A percentile compares a stretch with the other conserved stretches of the same genome.
Evolutionary conservation across 495 filamentous ascomycete genomes (phyloP).

Genomic region (Penicillium ucsense): DNA sequence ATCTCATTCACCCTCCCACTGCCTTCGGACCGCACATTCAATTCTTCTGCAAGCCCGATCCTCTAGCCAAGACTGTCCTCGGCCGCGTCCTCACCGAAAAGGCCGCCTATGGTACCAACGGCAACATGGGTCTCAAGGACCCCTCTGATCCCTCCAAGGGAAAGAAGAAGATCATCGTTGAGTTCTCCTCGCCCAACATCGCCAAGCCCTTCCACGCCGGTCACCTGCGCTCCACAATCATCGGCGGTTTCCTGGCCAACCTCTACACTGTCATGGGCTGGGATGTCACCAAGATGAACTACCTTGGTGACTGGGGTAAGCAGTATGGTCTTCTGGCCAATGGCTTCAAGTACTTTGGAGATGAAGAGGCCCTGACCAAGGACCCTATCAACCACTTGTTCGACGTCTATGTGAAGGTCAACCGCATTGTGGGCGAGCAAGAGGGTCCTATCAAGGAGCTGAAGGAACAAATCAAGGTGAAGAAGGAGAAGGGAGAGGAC

Average conservation of each 20-base stretch:
- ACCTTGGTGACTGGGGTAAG: slow-evolving; percentile 71
- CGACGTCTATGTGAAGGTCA: slow-evolving; percentile 61
- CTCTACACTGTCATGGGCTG: slow-evolving; percentile 61
- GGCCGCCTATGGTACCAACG: slow-evolving; percentile 55
- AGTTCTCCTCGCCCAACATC: slow-evolving; percentile 73
- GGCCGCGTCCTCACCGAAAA: slow-evolving; percentile 53
- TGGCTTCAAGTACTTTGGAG: slow-evolving; percentile 56
- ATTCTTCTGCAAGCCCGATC: slow-evolving; percentile 66
- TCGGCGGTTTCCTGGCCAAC: slow-evolving; percentile 63
- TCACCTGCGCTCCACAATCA: slow-evolving; percentile 67
- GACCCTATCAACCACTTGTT: slow-evolving; percentile 63
- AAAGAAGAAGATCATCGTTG: slow-evolving; percentile 57
- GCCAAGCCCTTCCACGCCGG: slow-evolving; percentile 66
- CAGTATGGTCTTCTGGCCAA: slow-evolving; percentile 63
- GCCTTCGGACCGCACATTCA: slow-evolving; percentile 57
- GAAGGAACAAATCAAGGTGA: slow-evolving; percentile 43
- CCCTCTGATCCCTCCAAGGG: slow-evolving; percentile 60
- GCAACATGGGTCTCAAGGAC: slow-evolving; percentile 55
- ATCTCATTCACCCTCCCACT: slow-evolving; percentile 61
- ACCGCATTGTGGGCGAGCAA: slow-evolving; percentile 40
- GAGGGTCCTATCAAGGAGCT: slow-evolving; percentile 48
- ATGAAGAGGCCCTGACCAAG: slow-evolving; percentile 47
- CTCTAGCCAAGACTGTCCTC: slow-evolving; percentile 52
- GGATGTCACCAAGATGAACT: slow-evolving; percentile 65
- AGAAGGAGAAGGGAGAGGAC: slow-evolving; percentile 42